phyloP scores from a whole-genome alignment of 176 grass and related monocot species.

The Phyllostachys edulis region DNA sequence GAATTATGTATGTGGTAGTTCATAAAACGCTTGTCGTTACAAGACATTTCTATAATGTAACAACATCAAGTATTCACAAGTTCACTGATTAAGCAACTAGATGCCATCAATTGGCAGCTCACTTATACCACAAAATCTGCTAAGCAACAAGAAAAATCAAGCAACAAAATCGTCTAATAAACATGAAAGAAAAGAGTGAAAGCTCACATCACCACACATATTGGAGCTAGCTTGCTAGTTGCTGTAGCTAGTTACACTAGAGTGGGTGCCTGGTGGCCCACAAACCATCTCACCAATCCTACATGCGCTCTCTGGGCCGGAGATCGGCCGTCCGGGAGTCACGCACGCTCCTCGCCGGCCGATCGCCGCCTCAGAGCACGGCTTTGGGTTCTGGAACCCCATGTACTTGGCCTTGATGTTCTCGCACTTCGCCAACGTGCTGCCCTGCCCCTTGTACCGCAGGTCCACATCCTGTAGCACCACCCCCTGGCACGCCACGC shows the following conservation, averaged over 20 bases:
- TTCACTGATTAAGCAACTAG: neutral
- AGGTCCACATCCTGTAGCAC: constrained; percentile 59
- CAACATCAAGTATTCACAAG: neutral
- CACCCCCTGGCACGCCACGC: constrained; percentile 58
- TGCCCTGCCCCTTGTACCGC: constrained; percentile 14
- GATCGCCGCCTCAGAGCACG: constrained; percentile 24
- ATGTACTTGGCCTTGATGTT: constrained; percentile 47
- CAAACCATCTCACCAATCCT: neutral
- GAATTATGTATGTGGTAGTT: neutral
- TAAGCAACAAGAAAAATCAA: neutral
- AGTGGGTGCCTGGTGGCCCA: neutral
- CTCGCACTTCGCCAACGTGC: constrained; percentile 31
- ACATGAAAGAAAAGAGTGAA: neutral
- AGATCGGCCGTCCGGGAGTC: neutral
- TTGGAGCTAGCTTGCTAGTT: neutral
- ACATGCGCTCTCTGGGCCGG: neutral
- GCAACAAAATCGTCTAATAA: neutral
- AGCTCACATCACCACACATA: neutral
- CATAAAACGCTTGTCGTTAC: neutral
- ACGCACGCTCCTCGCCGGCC: too few relatives aligned
- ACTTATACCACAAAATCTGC: constrained; percentile 13
- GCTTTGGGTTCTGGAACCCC: constrained; percentile 49
- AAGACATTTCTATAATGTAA: neutral
- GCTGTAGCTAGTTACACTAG: neutral
- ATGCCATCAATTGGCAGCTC: constrained; percentile 16